Evolutionary conservation across 345 rosid genomes (phyloP).

Genomic region (Syzygium grande): DNA sequence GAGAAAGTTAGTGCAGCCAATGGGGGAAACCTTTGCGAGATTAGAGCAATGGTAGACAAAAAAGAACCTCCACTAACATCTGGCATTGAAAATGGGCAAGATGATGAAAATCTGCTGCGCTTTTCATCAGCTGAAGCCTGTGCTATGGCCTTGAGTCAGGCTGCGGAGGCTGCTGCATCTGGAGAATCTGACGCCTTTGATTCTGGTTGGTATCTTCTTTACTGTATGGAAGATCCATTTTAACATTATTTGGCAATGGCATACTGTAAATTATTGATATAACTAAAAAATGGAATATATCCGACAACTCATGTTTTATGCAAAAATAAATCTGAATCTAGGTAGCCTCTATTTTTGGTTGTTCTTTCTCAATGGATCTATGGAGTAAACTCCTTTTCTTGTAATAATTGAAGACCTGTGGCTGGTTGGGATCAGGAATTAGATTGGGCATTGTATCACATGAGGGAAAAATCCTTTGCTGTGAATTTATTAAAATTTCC

Average conservation of each 20-base stretch:
- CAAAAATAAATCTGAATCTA: no score
- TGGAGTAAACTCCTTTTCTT: no score
- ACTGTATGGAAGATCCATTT: background rate
- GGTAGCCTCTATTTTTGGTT: no score
- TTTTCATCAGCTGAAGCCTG: slow-evolving; percentile 75
- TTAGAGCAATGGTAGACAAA: slow-evolving; percentile 28
- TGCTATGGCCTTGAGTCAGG: slow-evolving; percentile 62
- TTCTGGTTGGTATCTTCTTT: slow-evolving; percentile 39
- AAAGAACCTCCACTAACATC: slow-evolving; percentile 4
- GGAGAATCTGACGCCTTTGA: slow-evolving; percentile 42
- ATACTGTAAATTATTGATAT: no score
- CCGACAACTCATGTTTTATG: no score
- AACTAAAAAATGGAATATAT: no score
- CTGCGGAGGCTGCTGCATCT: slow-evolving; percentile 67
- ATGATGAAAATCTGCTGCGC: slow-evolving; percentile 23
- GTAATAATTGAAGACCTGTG: no score
- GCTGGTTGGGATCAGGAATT: no score
- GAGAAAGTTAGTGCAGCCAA: slow-evolving; percentile 26
- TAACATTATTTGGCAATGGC: background rate
- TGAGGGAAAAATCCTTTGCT: no score
- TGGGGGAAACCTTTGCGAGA: slow-evolving; percentile 39
- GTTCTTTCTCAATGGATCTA: no score
- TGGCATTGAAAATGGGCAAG: slow-evolving; percentile 5
- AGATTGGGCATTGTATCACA: no score
- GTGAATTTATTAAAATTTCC: no score